A percentile compares a stretch with the other conserved stretches of the same genome.
Evolutionary conservation across 1,139 yeast species (phyloP).

Genomic region (Debaryomyces sp.): DNA sequence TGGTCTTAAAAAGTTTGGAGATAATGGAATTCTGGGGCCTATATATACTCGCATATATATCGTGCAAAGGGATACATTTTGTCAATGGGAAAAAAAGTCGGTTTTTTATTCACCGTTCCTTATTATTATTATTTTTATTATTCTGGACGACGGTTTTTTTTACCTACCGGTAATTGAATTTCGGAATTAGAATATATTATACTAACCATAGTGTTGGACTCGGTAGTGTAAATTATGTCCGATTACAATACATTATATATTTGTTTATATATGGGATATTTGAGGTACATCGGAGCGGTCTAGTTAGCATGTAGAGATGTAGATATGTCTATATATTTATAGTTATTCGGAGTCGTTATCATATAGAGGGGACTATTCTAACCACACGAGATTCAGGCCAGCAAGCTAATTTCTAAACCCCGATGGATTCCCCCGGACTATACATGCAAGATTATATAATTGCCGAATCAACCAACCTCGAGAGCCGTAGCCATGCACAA

Average conservation of each 20-base stretch:
- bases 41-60: conserved; percentile 1
- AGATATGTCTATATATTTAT: background rate
- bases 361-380: conserved; percentile 4
- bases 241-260: background rate
- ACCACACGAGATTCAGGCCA: background rate
- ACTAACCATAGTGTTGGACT: background rate
- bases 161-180: background rate
- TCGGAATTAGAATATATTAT: conserved; percentile 1
- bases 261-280: background rate
- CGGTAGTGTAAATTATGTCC: background rate
- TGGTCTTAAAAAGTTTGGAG: conserved; percentile 1
- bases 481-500: background rate
- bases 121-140: background rate
- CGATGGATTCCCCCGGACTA: conserved; percentile 4
- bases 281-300: background rate
- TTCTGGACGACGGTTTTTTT: background rate
- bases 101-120: background rate
- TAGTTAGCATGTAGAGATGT: background rate
- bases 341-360: background rate
- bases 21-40: background rate
- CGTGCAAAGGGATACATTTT: background rate
- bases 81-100: background rate
- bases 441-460: conserved; percentile 2
- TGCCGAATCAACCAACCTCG: background rate
- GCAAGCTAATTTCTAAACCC: background rate